These are phyloP conservation scores for Candida sp. DNA, from an alignment of 1,139 yeast species.

Conservation along the genomic window DNA sequence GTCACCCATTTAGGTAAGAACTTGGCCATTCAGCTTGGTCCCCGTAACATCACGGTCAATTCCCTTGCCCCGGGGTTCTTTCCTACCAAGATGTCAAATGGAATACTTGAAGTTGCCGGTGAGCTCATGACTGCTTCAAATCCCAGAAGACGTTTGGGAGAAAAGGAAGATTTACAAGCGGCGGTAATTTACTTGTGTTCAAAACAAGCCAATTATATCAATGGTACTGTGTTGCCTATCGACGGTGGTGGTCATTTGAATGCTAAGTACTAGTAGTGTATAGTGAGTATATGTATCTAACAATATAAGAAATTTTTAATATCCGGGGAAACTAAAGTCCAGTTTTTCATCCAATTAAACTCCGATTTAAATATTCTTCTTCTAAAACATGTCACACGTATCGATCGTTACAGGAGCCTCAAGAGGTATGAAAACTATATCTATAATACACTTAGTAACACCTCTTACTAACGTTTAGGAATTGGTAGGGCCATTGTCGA, in stretches of 20 bases:
- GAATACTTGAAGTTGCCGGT: constrained; percentile 53
- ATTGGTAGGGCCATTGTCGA: constrained; percentile 74
- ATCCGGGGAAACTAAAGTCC: too few species aligned
- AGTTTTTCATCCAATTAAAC: too few species aligned
- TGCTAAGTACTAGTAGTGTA: neutral
- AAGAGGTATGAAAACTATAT: constrained; percentile 29
- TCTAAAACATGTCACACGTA: constrained; percentile 6
- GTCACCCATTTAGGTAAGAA: constrained; percentile 63
- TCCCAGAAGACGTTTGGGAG: constrained; percentile 64
- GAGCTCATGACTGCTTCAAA: constrained; percentile 43
- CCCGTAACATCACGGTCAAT: constrained; percentile 59
- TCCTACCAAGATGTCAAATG: constrained; percentile 72
- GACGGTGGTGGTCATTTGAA: constrained; percentile 52
- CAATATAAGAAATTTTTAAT: too few species aligned
- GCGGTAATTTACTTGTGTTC: constrained; percentile 56
- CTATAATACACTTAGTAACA: constrained; percentile 9
- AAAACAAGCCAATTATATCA: constrained; percentile 57
- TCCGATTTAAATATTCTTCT: too few species aligned
- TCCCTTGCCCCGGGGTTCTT: constrained; percentile 73
- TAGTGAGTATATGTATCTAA: too few species aligned
- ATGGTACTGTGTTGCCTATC: constrained; percentile 63
- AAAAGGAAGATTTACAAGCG: constrained; percentile 53
- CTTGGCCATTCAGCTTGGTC: constrained; percentile 60
- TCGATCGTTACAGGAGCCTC: constrained; percentile 69
- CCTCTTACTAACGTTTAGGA: constrained; percentile 44